Base-by-base conservation (phyloP, 257 asterid species). In the Jacaranda copaia region DNA sequence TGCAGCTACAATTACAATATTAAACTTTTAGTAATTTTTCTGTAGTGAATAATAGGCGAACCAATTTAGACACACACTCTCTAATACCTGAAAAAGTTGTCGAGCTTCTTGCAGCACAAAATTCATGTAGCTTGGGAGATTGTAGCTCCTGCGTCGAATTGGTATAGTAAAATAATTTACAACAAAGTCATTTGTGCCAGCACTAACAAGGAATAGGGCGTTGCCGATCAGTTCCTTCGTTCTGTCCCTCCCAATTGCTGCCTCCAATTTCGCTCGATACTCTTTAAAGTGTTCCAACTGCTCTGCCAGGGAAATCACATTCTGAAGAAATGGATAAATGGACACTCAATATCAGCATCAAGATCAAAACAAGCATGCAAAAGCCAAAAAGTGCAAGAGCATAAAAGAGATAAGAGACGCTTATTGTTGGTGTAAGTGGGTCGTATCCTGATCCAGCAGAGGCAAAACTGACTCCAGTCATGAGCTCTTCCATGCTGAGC, bases 401-500 rank as follows among this genome's bases (percentile, higher is more conserved):
- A 63, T 62, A 72, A 58, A 75, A 77, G 71, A 79, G 52, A 55
- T 85, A 72, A 78, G 71, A 46, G 58, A 93, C 98, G 69, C 83
- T 71, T 45, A 92, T 72, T 63, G 61, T 32, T 9, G 98, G 80
- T 7, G 98, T 93, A 32, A 90, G 91, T 19, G 96, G 96, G 88
- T 90, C 97, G 74, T 77, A 92, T 65, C 98, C 97, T n/a, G 94
- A 85, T 65, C 94, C 97, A 6, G 97, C 96, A 16, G 97, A 93
- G 15, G 96, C 98, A 70, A 93, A 93, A 80, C 96, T 90, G 85
- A 92, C 97, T 53, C 98, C 98, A 65, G 64, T 88, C 53, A 74
- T 73, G 36, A 89, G 88, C 14, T 92, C 97, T 12, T 89, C 80
- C 46, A 36, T 72, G 76, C 70, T 84, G 35, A 90, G 88, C 0